Conservation (phyloP, 2,329 filamentous ascomycete genomes). For the Penicillium sp. region DNA sequence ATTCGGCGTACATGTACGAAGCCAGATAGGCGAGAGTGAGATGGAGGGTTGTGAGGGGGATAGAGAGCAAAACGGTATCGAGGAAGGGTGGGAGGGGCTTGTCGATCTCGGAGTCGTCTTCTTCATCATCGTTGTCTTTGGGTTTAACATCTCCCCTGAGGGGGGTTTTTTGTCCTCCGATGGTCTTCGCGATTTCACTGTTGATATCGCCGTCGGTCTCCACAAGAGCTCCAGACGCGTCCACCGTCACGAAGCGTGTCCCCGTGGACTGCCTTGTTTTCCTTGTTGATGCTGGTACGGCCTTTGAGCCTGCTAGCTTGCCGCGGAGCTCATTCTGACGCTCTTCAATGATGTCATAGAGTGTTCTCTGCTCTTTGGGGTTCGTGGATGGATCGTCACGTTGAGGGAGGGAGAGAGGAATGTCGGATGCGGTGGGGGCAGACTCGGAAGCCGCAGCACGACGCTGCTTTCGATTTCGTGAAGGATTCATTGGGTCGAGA, state of each 20-base stretch:
- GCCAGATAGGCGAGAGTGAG: slow-evolving; percentile 48
- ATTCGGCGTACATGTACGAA: slow-evolving; percentile 48
- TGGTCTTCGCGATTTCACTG: slow-evolving; percentile 10
- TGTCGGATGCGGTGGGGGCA: slow-evolving; percentile 11
- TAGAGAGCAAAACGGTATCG: slow-evolving; percentile 45
- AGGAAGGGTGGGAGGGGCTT: slow-evolving; percentile 38
- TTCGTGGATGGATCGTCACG: slow-evolving; percentile 30
- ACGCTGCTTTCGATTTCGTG: slow-evolving; percentile 42
- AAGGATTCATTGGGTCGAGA: slow-evolving; percentile 28
- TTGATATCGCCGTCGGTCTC: slow-evolving; percentile 18
- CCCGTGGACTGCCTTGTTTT: slow-evolving; percentile 10
- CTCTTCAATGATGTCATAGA: slow-evolving; percentile 48
- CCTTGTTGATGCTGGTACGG: neutral
- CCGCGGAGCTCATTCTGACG: slow-evolving; percentile 37
- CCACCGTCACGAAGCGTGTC: slow-evolving; percentile 37
- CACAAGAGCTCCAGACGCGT: slow-evolving; percentile 26
- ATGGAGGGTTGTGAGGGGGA: slow-evolving; percentile 45
- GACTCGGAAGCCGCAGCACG: slow-evolving; percentile 31
- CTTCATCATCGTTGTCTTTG: neutral
- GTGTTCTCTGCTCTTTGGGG: slow-evolving; percentile 33
- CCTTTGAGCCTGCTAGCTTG: slow-evolving; percentile 4
- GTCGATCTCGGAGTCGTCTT: slow-evolving; percentile 18
- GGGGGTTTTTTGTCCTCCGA: slow-evolving; percentile 1
- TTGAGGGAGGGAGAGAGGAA: slow-evolving; percentile 20
- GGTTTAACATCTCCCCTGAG: neutral